These are phyloP conservation scores for Huntiella omanensis DNA, from an alignment of 2,329 filamentous ascomycete genomes.

Conservation along the genomic window DNA sequence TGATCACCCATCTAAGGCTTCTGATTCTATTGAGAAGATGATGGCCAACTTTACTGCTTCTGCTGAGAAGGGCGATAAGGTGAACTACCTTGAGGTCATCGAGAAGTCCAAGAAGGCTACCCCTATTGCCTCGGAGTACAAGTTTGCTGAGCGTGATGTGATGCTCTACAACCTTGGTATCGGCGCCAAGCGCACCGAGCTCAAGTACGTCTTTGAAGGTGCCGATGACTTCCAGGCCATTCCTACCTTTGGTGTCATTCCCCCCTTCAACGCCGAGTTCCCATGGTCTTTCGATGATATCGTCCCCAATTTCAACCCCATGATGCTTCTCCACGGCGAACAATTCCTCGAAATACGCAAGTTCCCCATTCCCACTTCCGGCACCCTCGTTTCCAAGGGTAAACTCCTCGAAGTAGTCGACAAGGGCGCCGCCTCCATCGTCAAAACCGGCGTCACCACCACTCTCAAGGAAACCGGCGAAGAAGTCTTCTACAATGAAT, in stretches of 20 bases:
- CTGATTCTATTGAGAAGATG: conserved; percentile 58
- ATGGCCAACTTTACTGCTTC: conserved; percentile 73
- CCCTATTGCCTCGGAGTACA: conserved; percentile 53
- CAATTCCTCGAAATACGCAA: conserved; percentile 92
- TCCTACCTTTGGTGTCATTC: conserved; percentile 90
- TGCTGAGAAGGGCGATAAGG: conserved; percentile 35
- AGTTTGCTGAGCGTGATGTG: conserved; percentile 68
- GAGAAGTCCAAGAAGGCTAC: conserved; percentile 55
- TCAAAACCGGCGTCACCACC: conserved; percentile 64
- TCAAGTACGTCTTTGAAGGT: conserved; percentile 79
- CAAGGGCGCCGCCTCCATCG: conserved; percentile 77
- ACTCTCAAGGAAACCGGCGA: conserved; percentile 71
- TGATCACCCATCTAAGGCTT: conserved; percentile 65
- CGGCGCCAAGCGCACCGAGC: conserved; percentile 75
- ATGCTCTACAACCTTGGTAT: conserved; percentile 94
- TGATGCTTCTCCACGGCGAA: conserved; percentile 98
- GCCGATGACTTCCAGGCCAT: conserved; percentile 82
- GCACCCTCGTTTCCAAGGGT: conserved; percentile 53
- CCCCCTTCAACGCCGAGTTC: conserved; percentile 67
- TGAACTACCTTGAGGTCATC: conserved; percentile 54
- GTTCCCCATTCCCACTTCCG: conserved; percentile 76
- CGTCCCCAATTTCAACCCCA: conserved; percentile 88
- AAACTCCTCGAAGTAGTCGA: conserved; percentile 87
- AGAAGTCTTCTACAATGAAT: conserved; percentile 93
- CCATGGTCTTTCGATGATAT: conserved; percentile 68